phyloP scores from a whole-genome alignment of 2,329 filamentous ascomycete species.

The Calonectria hongkongensis region DNA sequence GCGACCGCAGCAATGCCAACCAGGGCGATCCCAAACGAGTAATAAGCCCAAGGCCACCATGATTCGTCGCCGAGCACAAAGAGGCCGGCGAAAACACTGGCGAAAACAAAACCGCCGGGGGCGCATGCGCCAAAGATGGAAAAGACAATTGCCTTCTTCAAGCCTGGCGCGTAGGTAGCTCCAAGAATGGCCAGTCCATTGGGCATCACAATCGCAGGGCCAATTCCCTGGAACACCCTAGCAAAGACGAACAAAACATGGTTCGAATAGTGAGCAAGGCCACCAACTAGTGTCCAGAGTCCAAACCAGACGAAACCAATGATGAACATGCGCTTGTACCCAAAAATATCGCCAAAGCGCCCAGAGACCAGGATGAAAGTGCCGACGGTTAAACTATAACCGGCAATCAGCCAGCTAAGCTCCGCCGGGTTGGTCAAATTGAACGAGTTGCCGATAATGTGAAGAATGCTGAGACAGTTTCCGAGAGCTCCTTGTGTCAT shows the following conservation, averaged over 20 bases:
- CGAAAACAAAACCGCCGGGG: constrained; percentile 67
- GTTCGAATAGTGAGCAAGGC: constrained; percentile 62
- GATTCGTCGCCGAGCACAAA: constrained; percentile 59
- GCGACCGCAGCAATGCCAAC: constrained; percentile 58
- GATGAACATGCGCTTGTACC: constrained; percentile 73
- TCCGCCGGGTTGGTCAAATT: constrained; percentile 47
- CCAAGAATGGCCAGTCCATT: constrained; percentile 79
- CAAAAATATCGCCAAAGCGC: constrained; percentile 74
- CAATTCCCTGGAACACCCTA: constrained; percentile 76
- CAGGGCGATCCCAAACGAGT: constrained; percentile 62
- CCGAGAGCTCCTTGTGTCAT: constrained; percentile 52
- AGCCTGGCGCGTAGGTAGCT: constrained; percentile 72
- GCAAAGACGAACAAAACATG: constrained; percentile 68
- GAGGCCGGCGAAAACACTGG: constrained; percentile 63
- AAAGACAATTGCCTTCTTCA: constrained; percentile 77
- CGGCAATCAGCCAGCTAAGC: constrained; percentile 69
- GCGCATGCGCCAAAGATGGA: constrained; percentile 68
- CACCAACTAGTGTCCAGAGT: constrained; percentile 70
- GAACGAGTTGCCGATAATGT: constrained; percentile 50
- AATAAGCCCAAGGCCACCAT: constrained; percentile 71
- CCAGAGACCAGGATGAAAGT: constrained; percentile 76
- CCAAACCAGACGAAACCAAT: constrained; percentile 73
- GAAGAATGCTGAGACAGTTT: constrained; percentile 51
- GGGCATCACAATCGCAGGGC: constrained; percentile 77
- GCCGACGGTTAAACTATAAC: constrained; percentile 36